Evolutionary conservation across 495 filamentous ascomycete genomes (phyloP).

Genomic region (Staphylotrichum longicolle): DNA sequence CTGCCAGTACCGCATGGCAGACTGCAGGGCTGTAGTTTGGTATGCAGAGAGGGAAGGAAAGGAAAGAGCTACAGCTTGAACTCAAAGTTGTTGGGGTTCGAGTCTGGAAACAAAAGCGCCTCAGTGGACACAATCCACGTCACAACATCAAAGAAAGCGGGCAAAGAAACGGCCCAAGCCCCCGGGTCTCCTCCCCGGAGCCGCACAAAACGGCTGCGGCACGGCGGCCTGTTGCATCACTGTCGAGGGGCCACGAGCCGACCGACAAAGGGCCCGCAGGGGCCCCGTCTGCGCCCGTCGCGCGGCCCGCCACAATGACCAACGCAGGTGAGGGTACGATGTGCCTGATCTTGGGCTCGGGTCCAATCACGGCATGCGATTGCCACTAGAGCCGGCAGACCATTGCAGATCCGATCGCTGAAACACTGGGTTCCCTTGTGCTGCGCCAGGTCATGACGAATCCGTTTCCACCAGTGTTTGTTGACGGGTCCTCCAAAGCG

Average conservation of each 20-base stretch:
- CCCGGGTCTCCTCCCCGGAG: too few relatives aligned
- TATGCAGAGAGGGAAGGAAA: not conserved
- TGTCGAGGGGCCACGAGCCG: slow-evolving; percentile 13
- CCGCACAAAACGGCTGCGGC: not conserved
- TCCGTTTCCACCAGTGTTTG: not conserved
- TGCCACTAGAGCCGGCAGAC: not conserved
- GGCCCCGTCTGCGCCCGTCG: not conserved
- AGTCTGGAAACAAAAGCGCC: slow-evolving; percentile 5
- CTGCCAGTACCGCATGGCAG: not conserved
- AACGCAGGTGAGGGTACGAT: not conserved
- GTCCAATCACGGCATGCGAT: not conserved
- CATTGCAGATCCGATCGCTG: slow-evolving; percentile 14
- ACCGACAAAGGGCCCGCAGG: not conserved
- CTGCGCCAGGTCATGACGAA: slow-evolving; percentile 10
- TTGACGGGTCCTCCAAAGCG: not conserved
- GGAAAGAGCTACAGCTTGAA: not conserved
- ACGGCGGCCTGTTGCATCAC: slow-evolving; percentile 21
- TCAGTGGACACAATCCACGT: not conserved
- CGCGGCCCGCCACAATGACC: not conserved
- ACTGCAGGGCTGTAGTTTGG: not conserved
- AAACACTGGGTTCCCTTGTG: slow-evolving; percentile 5
- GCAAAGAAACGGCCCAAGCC: not conserved
- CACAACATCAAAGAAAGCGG: not conserved
- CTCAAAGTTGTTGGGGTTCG: not conserved
- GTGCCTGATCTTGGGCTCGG: not conserved